Base-by-base conservation (phyloP, 225 moss, liverwort and hornwort species). In the Antitrichia curtipendula region DNA sequence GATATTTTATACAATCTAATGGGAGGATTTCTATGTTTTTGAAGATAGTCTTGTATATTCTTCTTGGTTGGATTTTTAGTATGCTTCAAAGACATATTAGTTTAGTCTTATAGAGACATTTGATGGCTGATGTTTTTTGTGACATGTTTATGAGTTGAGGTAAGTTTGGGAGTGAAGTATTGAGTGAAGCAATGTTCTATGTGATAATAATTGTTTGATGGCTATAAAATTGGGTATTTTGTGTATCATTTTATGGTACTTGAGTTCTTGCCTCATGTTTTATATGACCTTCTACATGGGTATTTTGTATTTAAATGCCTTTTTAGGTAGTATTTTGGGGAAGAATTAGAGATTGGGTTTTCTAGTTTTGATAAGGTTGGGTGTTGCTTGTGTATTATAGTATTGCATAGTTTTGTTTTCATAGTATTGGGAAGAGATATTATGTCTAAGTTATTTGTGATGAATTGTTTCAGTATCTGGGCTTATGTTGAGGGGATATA, bases 301-400 rank as follows among this genome's bases (percentile, higher is more conserved):
- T 31, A 16, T 15, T 62, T 31, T 31, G 62, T 16, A 62, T 31
- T 16, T 16, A 62, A 31, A 10, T 6, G 12, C 11, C 2, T n/a
- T 3, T 66, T 11, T 7, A 2, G 6, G 0, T 19, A n/a, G 5
- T 7, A n/a, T n/a, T 66, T n/a, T 11, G 5, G 12, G 6, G 2
- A n/a, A 22, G 20, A 66, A n/a, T 66, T n/a, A n/a, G n/a, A n/a
- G 1, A 6, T 0, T 21, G 4, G n/a, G 6, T 66, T 62, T 66
- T n/a, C 0, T 20, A 20, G 21, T 20, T 66, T 66, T 20, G 3
- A 6, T n/a, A 66, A 66, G 6, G 3, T 66, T 11, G 6, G 12
- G 4, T n/a, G 6, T n/a, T 66, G 21, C n/a, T 66, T 4, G 11
- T 12, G 11, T 12, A 66, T 21, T 21, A 12, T n/a, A n/a, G 9